Evolutionary conservation across 2,329 filamentous ascomycete genomes (phyloP), one percentile per base, ranked within the genome.

Genomic region (Clarireedia paspali): DNA sequence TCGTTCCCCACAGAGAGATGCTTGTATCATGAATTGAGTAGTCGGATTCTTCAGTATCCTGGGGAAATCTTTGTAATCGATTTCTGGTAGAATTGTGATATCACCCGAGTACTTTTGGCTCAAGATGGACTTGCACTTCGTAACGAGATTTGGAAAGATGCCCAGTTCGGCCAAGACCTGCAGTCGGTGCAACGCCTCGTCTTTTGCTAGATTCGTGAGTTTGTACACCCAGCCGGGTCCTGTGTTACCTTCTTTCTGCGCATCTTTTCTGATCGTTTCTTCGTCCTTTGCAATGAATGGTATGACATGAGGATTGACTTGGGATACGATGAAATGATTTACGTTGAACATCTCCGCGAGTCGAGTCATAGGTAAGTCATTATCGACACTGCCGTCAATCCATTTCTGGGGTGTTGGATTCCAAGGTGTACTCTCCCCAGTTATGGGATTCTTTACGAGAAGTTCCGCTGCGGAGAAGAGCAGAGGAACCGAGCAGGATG

Each of bases 261-360:
- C 66, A 5, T 76, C 73, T 6, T 72, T 71, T 6, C 68, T 66
- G 53, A 74, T 67, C n/a, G 68, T 62, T 26, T 71, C 66, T 59
- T 90, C 87, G 57, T 95, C 88, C 62, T 85, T 88, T 15, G 82
- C 77, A 15, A 96, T 74, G 65, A 97, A 96, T 0, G 90, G 89
- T 0, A 95, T 83, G 7, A 96, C 89, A 65, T 97, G 92, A 0
- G 92, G 92, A 65, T 97, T 97, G 50, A 96, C 91, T 69, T 97
- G 92, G 0, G 91, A 96, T 17, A 96, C 92, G 63, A 97, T 96
- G 68, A 96, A 96, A 69, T 96, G 92, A 67, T 96, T 96, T 68
- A 96, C 91, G 67, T 96, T 96, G 76, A 96, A 96, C 87, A 96
- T 91, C 67, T 96, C 91, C 0, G 91, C 85, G 15, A 97, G 77